Evolutionary conservation across 2,329 filamentous ascomycete species (phyloP).

Genomic region (Cladosporium sp.): DNA sequence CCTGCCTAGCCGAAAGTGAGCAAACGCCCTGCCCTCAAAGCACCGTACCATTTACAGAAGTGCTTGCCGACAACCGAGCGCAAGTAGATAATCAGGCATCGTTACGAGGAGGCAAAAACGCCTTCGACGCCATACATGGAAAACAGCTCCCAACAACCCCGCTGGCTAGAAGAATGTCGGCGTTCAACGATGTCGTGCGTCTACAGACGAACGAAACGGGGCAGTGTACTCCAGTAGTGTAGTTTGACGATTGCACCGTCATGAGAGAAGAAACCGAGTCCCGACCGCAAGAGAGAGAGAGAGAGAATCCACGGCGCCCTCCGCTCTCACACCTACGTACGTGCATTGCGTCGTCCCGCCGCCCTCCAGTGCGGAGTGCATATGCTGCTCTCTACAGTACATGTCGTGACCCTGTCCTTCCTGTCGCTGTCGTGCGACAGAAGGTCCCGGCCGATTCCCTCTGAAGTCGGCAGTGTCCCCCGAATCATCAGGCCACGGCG

Average conservation of each 20-base stretch:
- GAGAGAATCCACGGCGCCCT: too few species aligned
- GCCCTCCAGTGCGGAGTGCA: slow-evolving; percentile 9
- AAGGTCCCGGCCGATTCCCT: background rate
- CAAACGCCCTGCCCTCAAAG: too few species aligned
- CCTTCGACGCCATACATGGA: slow-evolving; percentile 7
- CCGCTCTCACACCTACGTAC: slow-evolving; percentile 1
- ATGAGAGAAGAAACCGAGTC: too few species aligned
- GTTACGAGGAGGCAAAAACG: slow-evolving; percentile 10
- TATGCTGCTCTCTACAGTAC: background rate
- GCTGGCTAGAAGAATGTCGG: background rate
- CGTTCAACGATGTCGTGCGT: slow-evolving; percentile 10
- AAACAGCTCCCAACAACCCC: background rate
- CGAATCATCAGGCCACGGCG: too few species aligned
- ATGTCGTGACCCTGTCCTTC: too few species aligned
- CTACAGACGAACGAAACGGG: slow-evolving; percentile 7
- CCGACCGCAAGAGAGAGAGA: too few species aligned
- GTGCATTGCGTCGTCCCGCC: slow-evolving; percentile 9
- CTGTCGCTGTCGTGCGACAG: slow-evolving; percentile 7
- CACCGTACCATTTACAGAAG: background rate
- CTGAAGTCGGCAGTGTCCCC: slow-evolving; percentile 8
- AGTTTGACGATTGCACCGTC: too few species aligned
- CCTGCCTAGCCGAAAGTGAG: too few species aligned
- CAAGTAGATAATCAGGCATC: background rate
- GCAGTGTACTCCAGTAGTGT: background rate
- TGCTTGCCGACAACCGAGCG: slow-evolving; percentile 7